Conservation (phyloP, 176 grass and related monocot species). For the Raddia guianensis region DNA sequence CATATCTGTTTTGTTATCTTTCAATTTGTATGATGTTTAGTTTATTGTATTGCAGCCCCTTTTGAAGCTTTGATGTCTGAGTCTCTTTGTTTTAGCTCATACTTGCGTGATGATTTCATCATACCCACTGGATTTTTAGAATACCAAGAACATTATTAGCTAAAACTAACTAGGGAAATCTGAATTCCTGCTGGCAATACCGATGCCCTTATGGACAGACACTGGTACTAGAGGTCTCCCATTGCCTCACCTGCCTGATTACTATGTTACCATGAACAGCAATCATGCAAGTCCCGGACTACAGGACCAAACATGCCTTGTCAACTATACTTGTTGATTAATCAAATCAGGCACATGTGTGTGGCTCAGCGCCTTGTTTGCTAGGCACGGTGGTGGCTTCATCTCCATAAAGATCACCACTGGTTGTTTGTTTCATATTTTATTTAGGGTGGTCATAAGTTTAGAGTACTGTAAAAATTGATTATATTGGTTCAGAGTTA, state of each 20-base stretch:
- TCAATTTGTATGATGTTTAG: neutral
- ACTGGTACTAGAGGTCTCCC: neutral
- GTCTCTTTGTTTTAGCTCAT: neutral
- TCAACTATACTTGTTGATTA: neutral
- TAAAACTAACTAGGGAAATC: neutral
- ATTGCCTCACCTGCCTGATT: neutral
- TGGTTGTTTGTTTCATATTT: neutral
- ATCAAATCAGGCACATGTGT: neutral
- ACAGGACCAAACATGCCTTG: neutral
- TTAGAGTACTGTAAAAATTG: neutral
- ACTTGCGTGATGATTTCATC: neutral
- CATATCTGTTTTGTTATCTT: neutral
- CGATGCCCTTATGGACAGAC: neutral
- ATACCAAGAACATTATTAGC: neutral
- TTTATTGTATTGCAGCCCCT: neutral
- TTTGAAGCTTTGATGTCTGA: neutral
- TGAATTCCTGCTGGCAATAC: neutral
- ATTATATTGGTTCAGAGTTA: neutral
- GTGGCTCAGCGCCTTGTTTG: neutral
- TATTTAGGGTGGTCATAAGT: neutral
- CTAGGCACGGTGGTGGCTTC: neutral
- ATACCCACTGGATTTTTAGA: neutral
- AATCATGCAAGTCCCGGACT: neutral
- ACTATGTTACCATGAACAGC: neutral
- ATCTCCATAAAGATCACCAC: neutral